Evolutionary conservation across 768 basidiomycete genomes (phyloP), one percentile per base, ranked within the genome.

Genomic region (Dendrothele bispora): DNA sequence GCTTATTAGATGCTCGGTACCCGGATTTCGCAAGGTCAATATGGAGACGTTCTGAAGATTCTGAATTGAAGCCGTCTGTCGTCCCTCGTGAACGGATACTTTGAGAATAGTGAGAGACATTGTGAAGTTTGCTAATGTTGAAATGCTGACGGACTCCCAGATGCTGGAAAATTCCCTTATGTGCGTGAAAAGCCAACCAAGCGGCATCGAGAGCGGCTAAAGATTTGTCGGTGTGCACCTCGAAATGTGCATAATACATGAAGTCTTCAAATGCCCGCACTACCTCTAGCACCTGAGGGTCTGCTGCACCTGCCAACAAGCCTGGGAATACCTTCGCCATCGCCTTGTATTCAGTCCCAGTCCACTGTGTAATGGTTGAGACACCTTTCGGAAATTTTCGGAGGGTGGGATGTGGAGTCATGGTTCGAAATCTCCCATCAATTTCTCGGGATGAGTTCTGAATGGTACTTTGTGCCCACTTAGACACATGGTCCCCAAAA

Each of bases 311-410:
- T 3, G 63, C 60, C 1, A 76, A n/a, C 2, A 66, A 26, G 1
- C 61, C 62, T 2, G 68, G 18, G 43, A 72, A 68, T 3, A 68
- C 59, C 27, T 61, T 61, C 45, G 68, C 58, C 62, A 73, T 69
- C 0, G 61, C 55, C 40, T 73, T 71, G 45, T 69, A 61, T 53
- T 79, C 73, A 0, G 55, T 63, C 2, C 75, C 75, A 0, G 74
- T 74, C 70, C 69, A 72, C 46, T 77, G 73, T 7, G 68, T 60
- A 1, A 71, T 54, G 0, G 51, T 26, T 0, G 67, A 71, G 17
- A 79, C 73, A 0, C 75, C 75, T 7, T 67, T 69, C 26, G 62
- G 63, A 62, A 79, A 77, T 39, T 72, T 67, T 0, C 68, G 67
- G 1, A 75, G 53, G 0, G 51, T 50, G 1, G 63, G 54, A 52